Evolutionary conservation across 2,329 filamentous ascomycete species (phyloP), one percentile per base, ranked within the genome.

Genomic region (Fusarium palustre): DNA sequence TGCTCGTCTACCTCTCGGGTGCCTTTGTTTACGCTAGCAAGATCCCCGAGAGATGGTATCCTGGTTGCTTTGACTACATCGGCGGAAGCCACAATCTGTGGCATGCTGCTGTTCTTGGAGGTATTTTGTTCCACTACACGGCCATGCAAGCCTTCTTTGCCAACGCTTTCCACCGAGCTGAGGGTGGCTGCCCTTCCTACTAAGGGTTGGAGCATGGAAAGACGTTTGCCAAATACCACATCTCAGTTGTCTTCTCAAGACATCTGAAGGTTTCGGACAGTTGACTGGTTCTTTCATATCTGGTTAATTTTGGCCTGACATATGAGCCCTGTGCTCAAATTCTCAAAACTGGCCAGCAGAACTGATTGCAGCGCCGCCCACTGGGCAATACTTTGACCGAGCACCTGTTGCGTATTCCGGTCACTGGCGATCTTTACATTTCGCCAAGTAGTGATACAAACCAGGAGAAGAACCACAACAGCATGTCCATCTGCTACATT

Each of bases 31-130:
- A 99, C 77, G 94, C 94, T 12, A 93, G 91, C 78, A 95, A 97
- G 80, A 86, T 97, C 1, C 96, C 96, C 3, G 96, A 99, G 83
- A 87, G 94, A 66, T 99, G 94, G 92, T 91, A 86, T 73, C 96
- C 96, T 0, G 96, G 96, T 50, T 88, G 91, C 77, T 99, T 99
- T 74, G 96, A 99, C 80, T 98, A 98, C 78, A 86, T 97, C 41
- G 96, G 96, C 39, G 94, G 93, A 46, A 97, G 93, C 79, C 96
- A 99, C 81, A 99, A 99, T 79, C 89, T 99, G 61, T 99, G 96
- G 96, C 96, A 99, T 80, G 81, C 97, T 34, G 96, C 96, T 10
- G 96, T 99, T 13, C 83, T 99, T 30, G 93, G 94, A 18, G 96
- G 96, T 13, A 99, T 99, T 60, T 80, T 98, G n/a, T 98, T 97